Conservation (phyloP, 2,329 filamentous ascomycete genomes). For the Apiospora malaysiana region DNA sequence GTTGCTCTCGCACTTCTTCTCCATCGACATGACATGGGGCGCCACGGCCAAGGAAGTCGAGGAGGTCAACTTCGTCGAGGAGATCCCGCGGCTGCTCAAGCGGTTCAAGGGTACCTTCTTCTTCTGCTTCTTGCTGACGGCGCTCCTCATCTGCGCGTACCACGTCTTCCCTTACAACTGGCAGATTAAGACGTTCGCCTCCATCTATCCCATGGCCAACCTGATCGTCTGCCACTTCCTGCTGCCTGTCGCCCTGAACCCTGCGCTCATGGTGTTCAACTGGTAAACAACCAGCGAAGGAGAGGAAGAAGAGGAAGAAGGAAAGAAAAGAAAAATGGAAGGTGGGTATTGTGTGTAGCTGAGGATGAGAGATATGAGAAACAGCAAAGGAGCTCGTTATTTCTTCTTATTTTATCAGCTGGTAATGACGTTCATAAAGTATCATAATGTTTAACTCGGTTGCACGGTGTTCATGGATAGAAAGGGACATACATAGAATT, state of each 20-base stretch:
- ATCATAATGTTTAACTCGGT: conserved; percentile 15
- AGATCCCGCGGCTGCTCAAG: conserved; percentile 38
- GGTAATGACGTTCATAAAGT: conserved; percentile 17
- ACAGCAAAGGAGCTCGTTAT: background rate
- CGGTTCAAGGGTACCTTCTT: conserved; percentile 42
- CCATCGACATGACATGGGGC: conserved; percentile 48
- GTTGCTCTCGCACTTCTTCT: conserved; percentile 48
- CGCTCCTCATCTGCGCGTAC: conserved; percentile 37
- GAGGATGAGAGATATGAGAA: background rate
- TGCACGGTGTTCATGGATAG: conserved; percentile 9
- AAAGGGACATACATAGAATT: background rate
- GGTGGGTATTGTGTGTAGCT: background rate
- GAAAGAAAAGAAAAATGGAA: background rate
- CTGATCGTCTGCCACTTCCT: conserved; percentile 61
- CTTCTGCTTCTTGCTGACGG: conserved; percentile 35
- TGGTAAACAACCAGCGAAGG: conserved; percentile 47
- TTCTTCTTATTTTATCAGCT: background rate
- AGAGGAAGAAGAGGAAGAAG: background rate
- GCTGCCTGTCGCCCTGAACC: conserved; percentile 65
- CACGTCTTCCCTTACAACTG: conserved; percentile 47
- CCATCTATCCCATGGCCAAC: conserved; percentile 62
- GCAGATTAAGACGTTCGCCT: conserved; percentile 62
- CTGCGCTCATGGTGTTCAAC: conserved; percentile 67
- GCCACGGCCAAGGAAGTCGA: conserved; percentile 43
- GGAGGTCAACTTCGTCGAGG: conserved; percentile 42